Conservation (phyloP, 352 stramenopile species). For the Globisporangium nunn region DNA sequence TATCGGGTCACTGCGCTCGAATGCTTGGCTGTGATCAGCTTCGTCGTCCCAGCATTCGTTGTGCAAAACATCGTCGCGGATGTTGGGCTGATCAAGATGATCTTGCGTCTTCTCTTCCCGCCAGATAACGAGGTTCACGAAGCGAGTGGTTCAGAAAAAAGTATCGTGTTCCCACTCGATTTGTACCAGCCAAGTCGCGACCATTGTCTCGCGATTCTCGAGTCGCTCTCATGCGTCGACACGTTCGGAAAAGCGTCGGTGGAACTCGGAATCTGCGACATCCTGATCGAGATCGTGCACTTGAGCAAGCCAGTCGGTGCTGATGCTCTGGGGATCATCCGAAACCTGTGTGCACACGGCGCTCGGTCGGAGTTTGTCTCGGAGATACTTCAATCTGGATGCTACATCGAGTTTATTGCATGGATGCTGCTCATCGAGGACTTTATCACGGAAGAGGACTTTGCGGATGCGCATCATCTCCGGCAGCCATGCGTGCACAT, state of each 20-base stretch:
- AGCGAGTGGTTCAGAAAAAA: slow-evolving; percentile 39
- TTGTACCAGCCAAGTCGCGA: slow-evolving; percentile 56
- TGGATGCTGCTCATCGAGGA: slow-evolving; percentile 63
- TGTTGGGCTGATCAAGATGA: slow-evolving; percentile 57
- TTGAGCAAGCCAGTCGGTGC: slow-evolving; percentile 45
- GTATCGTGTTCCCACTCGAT: slow-evolving; percentile 42
- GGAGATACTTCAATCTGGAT: slow-evolving; percentile 64
- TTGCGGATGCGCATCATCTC: slow-evolving; percentile 41
- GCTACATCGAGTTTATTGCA: slow-evolving; percentile 75
- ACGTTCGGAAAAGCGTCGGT: slow-evolving; percentile 44
- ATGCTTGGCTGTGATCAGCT: slow-evolving; percentile 52
- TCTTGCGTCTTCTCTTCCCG: slow-evolving; percentile 66
- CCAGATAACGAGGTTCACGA: slow-evolving; percentile 75
- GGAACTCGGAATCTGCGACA: slow-evolving; percentile 61
- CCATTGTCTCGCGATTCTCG: slow-evolving; percentile 51
- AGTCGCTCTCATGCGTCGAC: slow-evolving; percentile 49
- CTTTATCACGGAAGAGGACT: slow-evolving; percentile 58
- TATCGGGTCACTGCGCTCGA: slow-evolving; percentile 58
- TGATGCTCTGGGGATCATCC: slow-evolving; percentile 50
- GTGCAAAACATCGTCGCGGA: slow-evolving; percentile 51
- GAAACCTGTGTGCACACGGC: slow-evolving; percentile 52
- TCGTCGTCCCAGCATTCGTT: slow-evolving; percentile 45
- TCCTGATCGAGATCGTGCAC: slow-evolving; percentile 72
- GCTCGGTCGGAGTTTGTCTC: slow-evolving; percentile 35
- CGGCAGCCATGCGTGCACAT: slow-evolving; percentile 55